phyloP scores from a whole-genome alignment of 2,329 filamentous ascomycete species.

The Penicillium crustosum region DNA sequence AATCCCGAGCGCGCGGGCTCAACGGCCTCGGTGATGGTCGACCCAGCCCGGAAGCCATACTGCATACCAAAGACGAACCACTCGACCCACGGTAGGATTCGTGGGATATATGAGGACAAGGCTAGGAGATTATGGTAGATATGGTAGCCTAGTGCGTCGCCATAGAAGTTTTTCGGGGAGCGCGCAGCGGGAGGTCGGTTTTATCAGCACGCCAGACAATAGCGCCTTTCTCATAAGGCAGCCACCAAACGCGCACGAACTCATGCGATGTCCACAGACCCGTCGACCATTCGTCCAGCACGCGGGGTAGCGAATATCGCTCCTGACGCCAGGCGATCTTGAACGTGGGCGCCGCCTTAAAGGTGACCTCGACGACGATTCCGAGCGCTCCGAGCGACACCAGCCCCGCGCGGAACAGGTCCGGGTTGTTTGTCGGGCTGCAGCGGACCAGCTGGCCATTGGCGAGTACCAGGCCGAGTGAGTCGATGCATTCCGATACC shows the following conservation, averaged over 20 bases:
- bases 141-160: slow-evolving; percentile 77
- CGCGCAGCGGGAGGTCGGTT: slow-evolving; percentile 61
- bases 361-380: slow-evolving; percentile 85
- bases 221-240: slow-evolving; percentile 84
- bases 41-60: slow-evolving; percentile 76
- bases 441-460: slow-evolving; percentile 74
- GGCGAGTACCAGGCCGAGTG: slow-evolving; percentile 76
- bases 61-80: slow-evolving; percentile 98
- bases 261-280: slow-evolving; percentile 80
- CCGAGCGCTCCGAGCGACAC: slow-evolving; percentile 86
- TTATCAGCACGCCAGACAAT: slow-evolving; percentile 89
- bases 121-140: slow-evolving; percentile 90
- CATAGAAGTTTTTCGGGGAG: slow-evolving; percentile 75
- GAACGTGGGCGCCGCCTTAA: slow-evolving; percentile 75
- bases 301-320: slow-evolving; percentile 66
- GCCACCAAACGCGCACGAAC: slow-evolving; percentile 96
- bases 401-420: slow-evolving; percentile 84
- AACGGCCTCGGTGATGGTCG: slow-evolving; percentile 68
- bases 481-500: slow-evolving; percentile 73
- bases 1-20: slow-evolving; percentile 78
- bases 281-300: slow-evolving; percentile 70
- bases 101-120: slow-evolving; percentile 72
- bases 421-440: slow-evolving; percentile 63
- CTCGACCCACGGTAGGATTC: slow-evolving; percentile 82
- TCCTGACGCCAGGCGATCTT: slow-evolving; percentile 85